Evolutionary conservation across 495 filamentous ascomycete species (phyloP), one percentile per base, ranked within the genome.

Genomic region (Hypoxylon cercidicola): DNA sequence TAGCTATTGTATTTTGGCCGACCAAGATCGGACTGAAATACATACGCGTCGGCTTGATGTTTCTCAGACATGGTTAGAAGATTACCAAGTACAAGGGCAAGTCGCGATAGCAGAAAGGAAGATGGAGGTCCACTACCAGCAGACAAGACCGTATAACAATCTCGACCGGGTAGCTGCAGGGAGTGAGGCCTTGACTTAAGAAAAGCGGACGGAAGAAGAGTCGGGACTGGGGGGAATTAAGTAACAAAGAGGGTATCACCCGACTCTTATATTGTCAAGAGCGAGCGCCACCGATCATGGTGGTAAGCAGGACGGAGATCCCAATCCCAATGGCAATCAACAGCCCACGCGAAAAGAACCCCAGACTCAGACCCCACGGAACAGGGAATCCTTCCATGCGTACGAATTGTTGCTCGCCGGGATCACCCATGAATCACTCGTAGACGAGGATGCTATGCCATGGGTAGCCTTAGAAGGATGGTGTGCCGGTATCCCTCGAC

Each of bases 341-440:
- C 15, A 37, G 4, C 45, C 23, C 39, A 44, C 43, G 59, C 44
- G 44, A 55, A 43, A 62, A n/a, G 19, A 60, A 63, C 65, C 65
- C 64, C 65, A 68, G 54, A 62, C 54, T 48, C 49, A 39, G 20
- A 60, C 65, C 59, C 58, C 47, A 60, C 52, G 32, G 37, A 55
- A 57, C 37, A 48, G 45, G 48, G 45, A 28, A 40, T 16, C 0
- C 35, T 41, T 48, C 64, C 59, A 62, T 58, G 25, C 53, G 25
- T 28, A 46, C 41, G 32, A 59, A 51, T 68, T 56, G 55, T 46
- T 46, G 39, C 35, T 15, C 39, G 40, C 65, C 60, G 51, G 65
- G 65, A 50, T 68, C 32, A 55, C 60, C 59, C 59, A 63, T 55
- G 59, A 6, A 40, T 68, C 32, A 55, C 60, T 54, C 59, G 59